These are phyloP conservation scores for Aspergillus arachidicola DNA, from an alignment of 2,329 filamentous ascomycete genomes.

Conservation along the genomic window DNA sequence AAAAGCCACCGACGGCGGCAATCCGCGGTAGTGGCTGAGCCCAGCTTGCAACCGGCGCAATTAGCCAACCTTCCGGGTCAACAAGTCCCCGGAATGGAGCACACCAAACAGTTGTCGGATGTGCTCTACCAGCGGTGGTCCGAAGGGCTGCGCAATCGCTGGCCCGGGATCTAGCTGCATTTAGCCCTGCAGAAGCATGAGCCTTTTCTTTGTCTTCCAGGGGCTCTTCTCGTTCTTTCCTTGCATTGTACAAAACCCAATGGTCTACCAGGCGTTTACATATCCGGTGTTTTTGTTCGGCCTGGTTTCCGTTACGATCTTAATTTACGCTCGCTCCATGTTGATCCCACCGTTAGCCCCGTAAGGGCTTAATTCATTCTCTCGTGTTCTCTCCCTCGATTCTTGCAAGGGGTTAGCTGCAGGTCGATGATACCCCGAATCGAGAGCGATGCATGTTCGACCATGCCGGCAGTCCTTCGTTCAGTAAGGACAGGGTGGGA, in stretches of 20 bases:
- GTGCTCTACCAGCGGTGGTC: constrained; percentile 90
- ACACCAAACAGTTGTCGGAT: constrained; percentile 84
- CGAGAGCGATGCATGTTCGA: neutral
- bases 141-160: constrained; percentile 74
- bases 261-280: constrained; percentile 3
- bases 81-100: constrained; percentile 77
- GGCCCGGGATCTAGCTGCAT: constrained; percentile 50
- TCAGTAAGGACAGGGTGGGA: neutral
- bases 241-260: constrained; percentile 13
- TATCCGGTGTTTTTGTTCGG: neutral
- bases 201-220: neutral
- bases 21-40: constrained; percentile 39
- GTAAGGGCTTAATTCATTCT: constrained; percentile 1
- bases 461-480: neutral
- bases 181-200: neutral
- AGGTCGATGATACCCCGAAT: constrained; percentile 14
- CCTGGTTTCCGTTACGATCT: constrained; percentile 1
- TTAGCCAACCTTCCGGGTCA: constrained; percentile 57
- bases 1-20: constrained; percentile 74
- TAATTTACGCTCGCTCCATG: constrained; percentile 10
- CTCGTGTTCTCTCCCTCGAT: neutral
- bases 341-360: neutral
- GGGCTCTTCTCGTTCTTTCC: constrained; percentile 1
- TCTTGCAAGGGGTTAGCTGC: constrained; percentile 14
- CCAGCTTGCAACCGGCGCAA: constrained; percentile 42